These are phyloP conservation scores for Perilla frutescens DNA, from an alignment of 257 asterid species.

Conservation along the genomic window DNA sequence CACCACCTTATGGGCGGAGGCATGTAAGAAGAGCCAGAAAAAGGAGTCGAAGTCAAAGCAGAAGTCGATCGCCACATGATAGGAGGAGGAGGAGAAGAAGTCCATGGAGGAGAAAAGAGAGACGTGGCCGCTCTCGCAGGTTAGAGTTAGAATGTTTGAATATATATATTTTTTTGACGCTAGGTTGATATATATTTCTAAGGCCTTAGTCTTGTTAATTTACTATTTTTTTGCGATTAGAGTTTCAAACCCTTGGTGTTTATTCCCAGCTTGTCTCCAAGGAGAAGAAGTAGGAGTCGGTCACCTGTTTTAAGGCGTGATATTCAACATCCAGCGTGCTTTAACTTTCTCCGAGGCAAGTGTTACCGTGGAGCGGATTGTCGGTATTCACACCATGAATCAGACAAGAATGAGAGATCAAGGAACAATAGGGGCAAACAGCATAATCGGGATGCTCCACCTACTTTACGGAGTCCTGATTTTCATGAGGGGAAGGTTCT, in stretches of 20 bases:
- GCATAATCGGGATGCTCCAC: conserved; percentile 48
- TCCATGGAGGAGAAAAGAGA: conserved; percentile 70
- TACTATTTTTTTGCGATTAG: conserved; percentile 16
- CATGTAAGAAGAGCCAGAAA: conserved; percentile 64
- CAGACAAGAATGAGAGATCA: conserved; percentile 59
- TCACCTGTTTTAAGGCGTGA: conserved; percentile 65
- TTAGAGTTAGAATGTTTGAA: conserved; percentile 30
- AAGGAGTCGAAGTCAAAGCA: conserved; percentile 67
- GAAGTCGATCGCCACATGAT: conserved; percentile 79
- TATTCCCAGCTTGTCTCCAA: conserved; percentile 75
- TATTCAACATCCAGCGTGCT: conserved; percentile 58
- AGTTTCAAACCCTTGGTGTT: conserved; percentile 32
- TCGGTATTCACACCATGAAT: conserved; percentile 69
- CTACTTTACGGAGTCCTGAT: conserved; percentile 46
- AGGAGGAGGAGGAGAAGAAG: conserved; percentile 82
- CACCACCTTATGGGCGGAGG: conserved; percentile 54
- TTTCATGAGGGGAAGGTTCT: conserved; percentile 39
- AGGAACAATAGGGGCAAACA: conserved; percentile 55
- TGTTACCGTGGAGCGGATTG: conserved; percentile 89
- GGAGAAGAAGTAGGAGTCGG: conserved; percentile 75
- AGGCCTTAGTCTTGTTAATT: conserved; percentile 19
- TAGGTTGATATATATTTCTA: conserved; percentile 1
- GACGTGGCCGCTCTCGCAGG: conserved; percentile 86
- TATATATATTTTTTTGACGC: not conserved
- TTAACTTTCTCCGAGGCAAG: conserved; percentile 70